phyloP scores from a whole-genome alignment of 805 yeast genomes.

The Spathaspora boniae region DNA sequence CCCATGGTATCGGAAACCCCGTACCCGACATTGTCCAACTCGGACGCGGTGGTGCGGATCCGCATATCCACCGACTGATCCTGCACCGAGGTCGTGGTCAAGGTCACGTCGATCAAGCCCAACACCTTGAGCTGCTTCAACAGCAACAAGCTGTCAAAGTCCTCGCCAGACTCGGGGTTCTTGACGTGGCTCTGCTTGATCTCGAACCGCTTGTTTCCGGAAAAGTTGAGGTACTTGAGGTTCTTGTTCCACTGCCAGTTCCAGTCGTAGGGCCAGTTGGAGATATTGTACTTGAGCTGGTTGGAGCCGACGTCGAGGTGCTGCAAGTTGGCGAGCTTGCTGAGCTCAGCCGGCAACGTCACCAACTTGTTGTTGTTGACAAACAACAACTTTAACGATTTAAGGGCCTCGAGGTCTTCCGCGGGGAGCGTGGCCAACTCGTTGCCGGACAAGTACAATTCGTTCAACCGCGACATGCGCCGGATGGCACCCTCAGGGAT shows the following conservation, averaged over 20 bases:
- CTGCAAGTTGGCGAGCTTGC: conserved; percentile 58
- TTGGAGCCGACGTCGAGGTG: conserved; percentile 90
- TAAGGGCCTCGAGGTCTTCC: conserved; percentile 71
- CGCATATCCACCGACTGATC: conserved; percentile 82
- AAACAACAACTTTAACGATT: conserved; percentile 56
- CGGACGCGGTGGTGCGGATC: conserved; percentile 86
- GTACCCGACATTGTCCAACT: conserved; percentile 68
- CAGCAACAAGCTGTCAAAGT: conserved; percentile 61
- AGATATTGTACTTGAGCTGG: conserved; percentile 83
- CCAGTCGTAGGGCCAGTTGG: conserved; percentile 96
- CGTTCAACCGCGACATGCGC: conserved; percentile 53
- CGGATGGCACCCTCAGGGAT: conserved; percentile 71
- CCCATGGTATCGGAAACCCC: conserved; percentile 93
- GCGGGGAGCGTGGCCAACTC: conserved; percentile 73
- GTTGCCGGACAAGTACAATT: conserved; percentile 80
- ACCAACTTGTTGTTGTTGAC: conserved; percentile 83
- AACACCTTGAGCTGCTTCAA: conserved; percentile 67
- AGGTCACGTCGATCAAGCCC: conserved; percentile 93
- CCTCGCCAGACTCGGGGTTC: conserved; percentile 55
- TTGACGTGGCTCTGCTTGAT: conserved; percentile 63
- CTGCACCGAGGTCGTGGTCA: conserved; percentile 84
- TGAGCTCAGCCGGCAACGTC: conserved; percentile 83
- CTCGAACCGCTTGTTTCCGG: conserved; percentile 90
- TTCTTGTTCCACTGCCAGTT: conserved; percentile 87
- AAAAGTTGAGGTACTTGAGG: conserved; percentile 77